These are phyloP conservation scores for Phytophthora uliginosa DNA, from an alignment of 352 stramenopile species.

Conservation along the genomic window DNA sequence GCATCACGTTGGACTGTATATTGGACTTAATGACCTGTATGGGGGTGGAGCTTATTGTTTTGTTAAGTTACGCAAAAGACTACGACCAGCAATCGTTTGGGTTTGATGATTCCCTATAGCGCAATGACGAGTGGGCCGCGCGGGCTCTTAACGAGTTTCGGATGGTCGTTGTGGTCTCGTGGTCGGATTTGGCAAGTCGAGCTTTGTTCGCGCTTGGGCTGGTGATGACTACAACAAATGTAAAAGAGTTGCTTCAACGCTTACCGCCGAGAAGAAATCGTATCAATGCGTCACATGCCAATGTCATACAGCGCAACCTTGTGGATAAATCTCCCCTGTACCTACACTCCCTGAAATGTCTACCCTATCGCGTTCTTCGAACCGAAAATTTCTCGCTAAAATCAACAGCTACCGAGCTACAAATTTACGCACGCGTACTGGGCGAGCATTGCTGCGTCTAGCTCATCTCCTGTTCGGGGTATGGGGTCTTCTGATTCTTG, in stretches of 20 bases:
- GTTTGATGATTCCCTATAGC: constrained; percentile 5
- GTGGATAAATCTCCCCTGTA: background rate
- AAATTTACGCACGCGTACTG: background rate
- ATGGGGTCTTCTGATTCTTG: constrained; percentile 24
- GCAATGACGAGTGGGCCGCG: constrained; percentile 22
- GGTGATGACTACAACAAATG: constrained; percentile 12
- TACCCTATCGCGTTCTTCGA: background rate
- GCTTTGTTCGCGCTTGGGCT: constrained; percentile 18
- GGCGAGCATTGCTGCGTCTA: background rate
- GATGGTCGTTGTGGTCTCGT: constrained; percentile 28
- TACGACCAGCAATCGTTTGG: background rate
- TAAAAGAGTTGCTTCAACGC: constrained; percentile 18
- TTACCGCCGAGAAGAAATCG: background rate
- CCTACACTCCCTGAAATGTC: background rate
- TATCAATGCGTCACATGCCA: background rate
- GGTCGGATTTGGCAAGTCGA: constrained; percentile 20
- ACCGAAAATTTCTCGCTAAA: background rate
- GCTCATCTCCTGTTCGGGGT: constrained; percentile 3
- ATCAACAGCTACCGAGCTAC: background rate
- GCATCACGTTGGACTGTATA: constrained; percentile 10
- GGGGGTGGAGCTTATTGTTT: constrained; percentile 9
- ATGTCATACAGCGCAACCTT: background rate
- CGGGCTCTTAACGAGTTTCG: constrained; percentile 24
- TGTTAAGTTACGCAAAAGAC: constrained; percentile 9
- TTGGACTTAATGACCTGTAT: constrained; percentile 19